phyloP scores from a whole-genome alignment of 345 rosid species.

The Theobroma cacao region DNA sequence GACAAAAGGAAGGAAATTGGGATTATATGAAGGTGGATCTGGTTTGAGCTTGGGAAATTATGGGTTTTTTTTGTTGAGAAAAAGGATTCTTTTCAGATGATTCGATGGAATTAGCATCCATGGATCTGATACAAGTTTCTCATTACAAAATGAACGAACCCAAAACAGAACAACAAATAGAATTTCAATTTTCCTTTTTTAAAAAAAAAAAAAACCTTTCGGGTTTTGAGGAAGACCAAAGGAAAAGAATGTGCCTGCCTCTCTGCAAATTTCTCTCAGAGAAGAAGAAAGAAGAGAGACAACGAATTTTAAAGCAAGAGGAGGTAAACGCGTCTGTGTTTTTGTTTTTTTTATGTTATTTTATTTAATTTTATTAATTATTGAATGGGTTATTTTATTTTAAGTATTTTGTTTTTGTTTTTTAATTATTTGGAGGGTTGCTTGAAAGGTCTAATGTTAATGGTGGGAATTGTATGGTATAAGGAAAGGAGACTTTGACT shows the following conservation, averaged over 20 bases:
- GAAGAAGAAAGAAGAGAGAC: neutral
- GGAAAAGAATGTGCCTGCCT: slow-evolving; percentile 7
- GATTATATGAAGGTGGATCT: slow-evolving; percentile 13
- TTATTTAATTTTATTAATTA: neutral
- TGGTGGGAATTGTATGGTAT: neutral
- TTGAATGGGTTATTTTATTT: neutral
- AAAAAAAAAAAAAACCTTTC: neutral
- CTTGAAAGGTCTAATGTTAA: neutral
- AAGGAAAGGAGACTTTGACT: slow-evolving; percentile 7
- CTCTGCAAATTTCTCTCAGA: neutral
- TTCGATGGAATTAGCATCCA: slow-evolving; percentile 12
- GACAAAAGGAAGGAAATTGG: slow-evolving; percentile 3
- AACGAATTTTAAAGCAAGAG: slow-evolving; percentile 5
- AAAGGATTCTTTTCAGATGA: neutral
- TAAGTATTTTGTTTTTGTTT: neutral
- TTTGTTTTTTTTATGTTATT: neutral
- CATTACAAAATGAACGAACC: neutral
- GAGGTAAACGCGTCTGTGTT: slow-evolving; percentile 17
- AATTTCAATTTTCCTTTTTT: neutral
- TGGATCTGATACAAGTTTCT: slow-evolving; percentile 20
- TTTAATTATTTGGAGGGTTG: neutral
- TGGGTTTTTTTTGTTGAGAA: neutral
- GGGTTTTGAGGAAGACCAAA: neutral
- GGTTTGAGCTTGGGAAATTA: neutral
- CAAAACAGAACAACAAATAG: neutral